Evolutionary conservation across 768 basidiomycete species (phyloP), one percentile per base, ranked within the genome.

Genomic region (Leccinellum luteum): DNA sequence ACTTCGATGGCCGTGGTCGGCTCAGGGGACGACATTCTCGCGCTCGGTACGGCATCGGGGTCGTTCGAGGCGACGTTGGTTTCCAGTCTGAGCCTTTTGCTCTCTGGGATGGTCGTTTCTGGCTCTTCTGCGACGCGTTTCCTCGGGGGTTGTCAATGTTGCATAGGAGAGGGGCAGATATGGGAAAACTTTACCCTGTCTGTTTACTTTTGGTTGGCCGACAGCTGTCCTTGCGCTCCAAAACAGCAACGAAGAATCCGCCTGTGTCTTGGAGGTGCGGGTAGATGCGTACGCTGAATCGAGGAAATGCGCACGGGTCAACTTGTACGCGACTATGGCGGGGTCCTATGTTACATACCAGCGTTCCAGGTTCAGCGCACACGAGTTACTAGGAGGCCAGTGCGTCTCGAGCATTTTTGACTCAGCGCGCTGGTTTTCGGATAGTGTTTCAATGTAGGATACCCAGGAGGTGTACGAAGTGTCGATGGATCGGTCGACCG

Each of bases 231-330:
- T 75, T 82, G 66, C 79, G 83, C 67, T 89, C 81, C 34, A 98
- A 72, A 0, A 97, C 89, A 12, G 94, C 94, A n/a, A 99, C 86
- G 68, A 97, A 99, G 75, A 99, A 99, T 0, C 94, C 97, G 3
- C 97, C 97, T 0, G 94, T 92, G 67, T 99, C 91, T 73, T 98
- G 97, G 9, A 97, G 76, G 69, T 98, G 95, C 2, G 97, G 95
- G 68, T 96, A 91, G 60, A 98, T 84, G 38, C 97, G 83, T 71
- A 98, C 75, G 64, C 94, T 97, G 34, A 21, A 14, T 35, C 17
- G 55, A 10, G 51, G 14, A 44, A 28, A 41, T 41, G 32, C 17
- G 2, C 31, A 19, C 44, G 12, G 45, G 21, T 68, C 41, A 58
- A 23, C 25, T 21, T 15, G 31, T 6, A 15, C 19, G 23, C 25